A percentile compares a stretch with the other conserved stretches of the same genome.
phyloP scores from a whole-genome alignment of 768 basidiomycete genomes.

The Pulveroboletus sp. region DNA sequence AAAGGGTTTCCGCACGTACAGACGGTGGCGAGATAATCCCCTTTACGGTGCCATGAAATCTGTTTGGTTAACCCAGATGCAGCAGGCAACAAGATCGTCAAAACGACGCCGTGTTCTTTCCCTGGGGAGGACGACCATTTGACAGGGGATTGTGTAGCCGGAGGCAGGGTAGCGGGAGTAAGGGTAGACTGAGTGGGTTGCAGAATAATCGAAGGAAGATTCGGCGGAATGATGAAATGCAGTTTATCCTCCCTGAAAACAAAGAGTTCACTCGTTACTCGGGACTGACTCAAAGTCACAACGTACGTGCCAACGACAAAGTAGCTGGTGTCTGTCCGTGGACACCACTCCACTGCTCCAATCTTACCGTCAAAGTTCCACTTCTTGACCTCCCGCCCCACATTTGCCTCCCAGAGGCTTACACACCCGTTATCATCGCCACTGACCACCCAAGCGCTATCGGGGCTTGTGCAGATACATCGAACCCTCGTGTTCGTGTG shows the following conservation, averaged over 20 bases:
- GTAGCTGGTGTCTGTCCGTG: constrained; percentile 74
- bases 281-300: constrained; percentile 3
- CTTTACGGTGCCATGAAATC: constrained; percentile 87
- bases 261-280: constrained; percentile 5
- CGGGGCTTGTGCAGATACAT: constrained; percentile 75
- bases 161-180: constrained; percentile 61
- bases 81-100: constrained; percentile 59
- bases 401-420: constrained; percentile 86
- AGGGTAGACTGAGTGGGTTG: constrained; percentile 58
- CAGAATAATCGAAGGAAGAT: constrained; percentile 56
- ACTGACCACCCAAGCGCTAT: constrained; percentile 87
- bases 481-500: constrained; percentile 70
- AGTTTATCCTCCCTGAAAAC: constrained; percentile 71
- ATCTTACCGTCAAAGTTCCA: constrained; percentile 83
- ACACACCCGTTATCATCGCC: constrained; percentile 88
- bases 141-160: constrained; percentile 55
- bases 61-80: constrained; percentile 73
- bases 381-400: constrained; percentile 82
- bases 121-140: constrained; percentile 60
- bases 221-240: constrained; percentile 77
- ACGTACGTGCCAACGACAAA: constrained; percentile 79
- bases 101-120: constrained; percentile 50
- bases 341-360: constrained; percentile 90
- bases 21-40: constrained; percentile 94
- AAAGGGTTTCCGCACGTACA: constrained; percentile 59